Percentiles rank a stretch among this genome's conserved stretches.
Conservation (phyloP, 768 basidiomycete species). For the Tulasnella sp. region DNA sequence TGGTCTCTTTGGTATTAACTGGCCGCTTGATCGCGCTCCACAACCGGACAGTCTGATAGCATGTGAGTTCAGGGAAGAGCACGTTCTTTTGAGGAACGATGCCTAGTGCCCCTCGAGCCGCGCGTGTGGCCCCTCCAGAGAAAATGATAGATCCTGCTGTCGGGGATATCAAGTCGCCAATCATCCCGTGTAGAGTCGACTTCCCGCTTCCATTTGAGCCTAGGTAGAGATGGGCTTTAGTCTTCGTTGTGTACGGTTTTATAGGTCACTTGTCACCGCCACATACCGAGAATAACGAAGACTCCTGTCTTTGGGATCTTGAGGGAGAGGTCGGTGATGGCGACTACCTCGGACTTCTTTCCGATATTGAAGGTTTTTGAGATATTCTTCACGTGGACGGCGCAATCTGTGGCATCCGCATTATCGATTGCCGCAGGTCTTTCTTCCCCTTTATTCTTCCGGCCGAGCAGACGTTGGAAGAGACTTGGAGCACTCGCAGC, state of each 20-base stretch:
- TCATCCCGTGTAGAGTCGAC: conserved; percentile 57
- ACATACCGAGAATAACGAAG: conserved; percentile 67
- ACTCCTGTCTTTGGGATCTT: conserved; percentile 63
- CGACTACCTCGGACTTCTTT: conserved; percentile 37
- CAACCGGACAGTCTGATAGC: conserved; percentile 58
- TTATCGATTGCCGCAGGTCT: conserved; percentile 20
- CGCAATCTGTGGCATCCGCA: conserved; percentile 24
- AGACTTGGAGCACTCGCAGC: neutral
- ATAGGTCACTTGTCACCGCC: too few relatives aligned
- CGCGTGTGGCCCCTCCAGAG: conserved; percentile 42
- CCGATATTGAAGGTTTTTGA: conserved; percentile 16
- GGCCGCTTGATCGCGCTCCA: conserved; percentile 66
- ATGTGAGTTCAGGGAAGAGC: conserved; percentile 63
- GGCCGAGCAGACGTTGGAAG: conserved; percentile 23
- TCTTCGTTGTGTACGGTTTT: too few relatives aligned
- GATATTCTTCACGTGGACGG: conserved; percentile 16
- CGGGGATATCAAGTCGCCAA: conserved; percentile 51
- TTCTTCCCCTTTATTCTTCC: conserved; percentile 10
- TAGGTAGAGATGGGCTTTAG: too few relatives aligned
- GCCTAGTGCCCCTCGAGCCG: conserved; percentile 56
- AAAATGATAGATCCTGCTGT: conserved; percentile 44
- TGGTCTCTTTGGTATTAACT: conserved; percentile 28
- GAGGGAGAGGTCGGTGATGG: conserved; percentile 54
- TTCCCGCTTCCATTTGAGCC: conserved; percentile 52
- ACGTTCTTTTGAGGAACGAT: conserved; percentile 81